Base-by-base conservation (phyloP, 768 basidiomycete genomes). In the Agaricus blazei region DNA sequence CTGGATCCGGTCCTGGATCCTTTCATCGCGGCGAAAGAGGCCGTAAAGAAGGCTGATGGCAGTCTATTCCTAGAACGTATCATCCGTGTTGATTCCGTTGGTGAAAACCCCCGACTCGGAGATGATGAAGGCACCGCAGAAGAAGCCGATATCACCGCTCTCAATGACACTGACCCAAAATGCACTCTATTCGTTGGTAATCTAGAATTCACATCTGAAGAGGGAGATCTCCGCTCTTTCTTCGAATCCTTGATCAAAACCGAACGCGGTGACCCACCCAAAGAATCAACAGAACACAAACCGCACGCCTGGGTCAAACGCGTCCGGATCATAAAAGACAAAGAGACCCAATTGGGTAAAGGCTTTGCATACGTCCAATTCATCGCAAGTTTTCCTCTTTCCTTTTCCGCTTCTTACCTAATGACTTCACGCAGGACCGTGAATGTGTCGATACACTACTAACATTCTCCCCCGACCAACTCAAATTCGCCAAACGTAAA, bases 361-460 rank as follows among this genome's bases (percentile, higher is more conserved):
- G 95, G 95, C 4, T 95, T 98, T 67, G 93, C 89, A 9, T 97
- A 98, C 64, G 85, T 98, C 19, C 86, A 93, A 62, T 91, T 98
- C 59, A 67, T 75, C 54, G 96, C 96, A 68, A 58, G 87, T 76
- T 26, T 47, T 9, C 19, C 2, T 19, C 28, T 37, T 34, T 27
- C 11, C 48, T 26, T n/a, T 46, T 44, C 58, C 58, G 19, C 28
- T 47, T 28, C 52, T 46, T 2, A 47, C 27, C 47, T 23, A 45
- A 38, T 55, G 37, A 59, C 55, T 34, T 24, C 4, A 7, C 15
- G 15, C 44, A 98, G 95, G 93, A 97, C 60, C 84, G 85, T 1
- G 84, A 86, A 67, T 93, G 91, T 66, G 92, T 97, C 0, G 96
- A 99, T 66, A 93, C 98, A 71, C 69, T 98, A 43, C 75, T 99